phyloP scores from a whole-genome alignment of 768 basidiomycete species.

The Lactarius tabidus region DNA sequence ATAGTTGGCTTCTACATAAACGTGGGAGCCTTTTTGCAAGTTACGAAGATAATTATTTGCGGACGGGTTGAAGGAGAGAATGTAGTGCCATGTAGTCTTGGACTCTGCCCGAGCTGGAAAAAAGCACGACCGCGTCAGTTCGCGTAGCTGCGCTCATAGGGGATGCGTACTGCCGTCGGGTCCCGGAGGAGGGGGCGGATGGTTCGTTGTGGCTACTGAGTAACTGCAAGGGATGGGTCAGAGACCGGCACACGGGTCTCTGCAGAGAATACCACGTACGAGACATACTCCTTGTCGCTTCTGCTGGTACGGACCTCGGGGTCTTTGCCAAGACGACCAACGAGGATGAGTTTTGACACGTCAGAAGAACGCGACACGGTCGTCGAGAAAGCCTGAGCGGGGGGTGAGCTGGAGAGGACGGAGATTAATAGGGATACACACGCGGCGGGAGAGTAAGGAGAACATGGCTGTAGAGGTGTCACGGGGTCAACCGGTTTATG shows the following conservation, averaged over 20 bases:
- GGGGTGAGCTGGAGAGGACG: background rate
- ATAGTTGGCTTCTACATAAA: conserved; percentile 77
- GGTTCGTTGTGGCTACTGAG: conserved; percentile 69
- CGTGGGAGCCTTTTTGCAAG: conserved; percentile 65
- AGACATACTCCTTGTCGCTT: conserved; percentile 72
- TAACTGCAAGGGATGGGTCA: conserved; percentile 46
- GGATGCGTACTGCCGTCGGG: conserved; percentile 54
- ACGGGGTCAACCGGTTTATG: conserved; percentile 1
- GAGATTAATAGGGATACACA: conserved; percentile 42
- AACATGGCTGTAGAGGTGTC: conserved; percentile 43
- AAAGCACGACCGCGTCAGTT: background rate
- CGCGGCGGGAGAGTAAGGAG: conserved; percentile 37
- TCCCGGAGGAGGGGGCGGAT: conserved; percentile 50
- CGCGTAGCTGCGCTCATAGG: background rate
- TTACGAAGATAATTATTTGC: conserved; percentile 61
- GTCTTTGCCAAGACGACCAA: conserved; percentile 68
- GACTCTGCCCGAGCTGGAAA: conserved; percentile 48
- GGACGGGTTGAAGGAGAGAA: conserved; percentile 65
- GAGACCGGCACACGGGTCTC: background rate
- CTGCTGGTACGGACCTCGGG: conserved; percentile 68
- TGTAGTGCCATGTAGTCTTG: conserved; percentile 67
- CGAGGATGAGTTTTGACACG: conserved; percentile 69
- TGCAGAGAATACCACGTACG: conserved; percentile 44
- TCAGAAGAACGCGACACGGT: conserved; percentile 51
- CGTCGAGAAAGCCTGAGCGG: conserved; percentile 59